These are phyloP conservation scores for Suaeda aralocaspica DNA, from an alignment of 148 eudicot genomes.

Conservation along the genomic window DNA sequence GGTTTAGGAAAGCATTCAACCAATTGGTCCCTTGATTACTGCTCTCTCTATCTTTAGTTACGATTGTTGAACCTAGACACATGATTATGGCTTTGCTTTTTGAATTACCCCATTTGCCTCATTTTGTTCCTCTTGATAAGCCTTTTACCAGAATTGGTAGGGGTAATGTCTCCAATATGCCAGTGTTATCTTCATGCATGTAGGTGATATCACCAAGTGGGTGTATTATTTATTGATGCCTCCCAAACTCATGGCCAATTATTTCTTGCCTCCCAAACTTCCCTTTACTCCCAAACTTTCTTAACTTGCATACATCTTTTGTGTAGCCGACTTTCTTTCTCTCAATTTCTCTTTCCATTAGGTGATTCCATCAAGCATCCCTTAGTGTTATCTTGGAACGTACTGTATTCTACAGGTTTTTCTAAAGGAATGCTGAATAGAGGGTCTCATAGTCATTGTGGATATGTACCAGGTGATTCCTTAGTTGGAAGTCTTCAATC, in stretches of 20 bases:
- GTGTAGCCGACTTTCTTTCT: neutral
- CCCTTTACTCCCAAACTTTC: no score
- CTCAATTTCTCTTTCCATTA: neutral
- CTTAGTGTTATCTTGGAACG: neutral
- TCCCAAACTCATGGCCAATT: no score
- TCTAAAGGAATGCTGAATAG: neutral
- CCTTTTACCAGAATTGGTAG: no score
- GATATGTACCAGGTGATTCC: neutral
- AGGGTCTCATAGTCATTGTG: neutral
- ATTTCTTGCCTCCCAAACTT: no score
- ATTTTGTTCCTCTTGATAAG: neutral
- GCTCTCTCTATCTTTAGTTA: no score
- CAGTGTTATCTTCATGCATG: no score
- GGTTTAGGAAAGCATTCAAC: neutral
- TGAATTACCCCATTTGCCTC: neutral
- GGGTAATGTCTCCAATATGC: no score
- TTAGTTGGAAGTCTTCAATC: neutral
- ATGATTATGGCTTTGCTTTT: neutral
- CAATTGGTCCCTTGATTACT: no score
- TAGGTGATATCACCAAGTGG: no score
- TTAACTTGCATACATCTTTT: no score
- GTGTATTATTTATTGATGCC: no score
- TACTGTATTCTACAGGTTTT: neutral
- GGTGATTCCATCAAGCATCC: neutral
- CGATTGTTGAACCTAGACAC: neutral